Conservation (phyloP, 2,329 filamentous ascomycete species). For the Septoria petroselini region DNA sequence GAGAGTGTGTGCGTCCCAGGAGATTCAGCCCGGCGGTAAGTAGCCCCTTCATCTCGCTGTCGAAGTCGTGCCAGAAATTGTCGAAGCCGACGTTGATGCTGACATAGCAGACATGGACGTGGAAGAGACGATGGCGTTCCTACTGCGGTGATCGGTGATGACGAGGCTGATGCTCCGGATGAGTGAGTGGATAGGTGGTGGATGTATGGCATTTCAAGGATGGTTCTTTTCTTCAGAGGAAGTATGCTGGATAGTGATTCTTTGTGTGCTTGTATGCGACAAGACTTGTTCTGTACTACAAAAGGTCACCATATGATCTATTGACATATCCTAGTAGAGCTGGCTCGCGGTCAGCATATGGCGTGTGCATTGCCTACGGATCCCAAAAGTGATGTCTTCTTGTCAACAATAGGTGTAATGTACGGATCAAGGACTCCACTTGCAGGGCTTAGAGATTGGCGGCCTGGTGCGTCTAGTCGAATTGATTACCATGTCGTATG, state of each 20-base stretch:
- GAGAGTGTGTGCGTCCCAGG: neutral
- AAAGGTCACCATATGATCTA: too few species aligned
- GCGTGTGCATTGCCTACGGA: too few species aligned
- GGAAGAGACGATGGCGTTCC: neutral
- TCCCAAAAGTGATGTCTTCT: too few species aligned
- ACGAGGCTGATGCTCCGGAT: conserved; percentile 1
- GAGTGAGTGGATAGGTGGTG: conserved; percentile 12
- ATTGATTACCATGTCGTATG: neutral
- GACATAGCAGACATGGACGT: neutral
- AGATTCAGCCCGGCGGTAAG: neutral
- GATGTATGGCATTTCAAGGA: conserved; percentile 13
- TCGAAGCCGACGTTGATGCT: neutral
- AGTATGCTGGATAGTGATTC: too few species aligned
- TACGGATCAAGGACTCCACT: conserved; percentile 9
- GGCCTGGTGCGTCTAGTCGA: conserved; percentile 13
- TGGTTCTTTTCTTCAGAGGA: neutral
- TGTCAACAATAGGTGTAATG: conserved; percentile 5
- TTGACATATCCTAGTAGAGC: too few species aligned
- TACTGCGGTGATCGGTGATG: neutral
- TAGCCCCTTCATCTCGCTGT: too few species aligned
- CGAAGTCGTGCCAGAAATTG: too few species aligned
- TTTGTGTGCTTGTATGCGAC: too few species aligned
- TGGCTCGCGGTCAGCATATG: too few species aligned
- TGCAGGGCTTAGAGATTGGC: conserved; percentile 2
- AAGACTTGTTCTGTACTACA: too few species aligned